phyloP scores from a whole-genome alignment of 176 grass and related monocot genomes.

The Metroxylon sagu region DNA sequence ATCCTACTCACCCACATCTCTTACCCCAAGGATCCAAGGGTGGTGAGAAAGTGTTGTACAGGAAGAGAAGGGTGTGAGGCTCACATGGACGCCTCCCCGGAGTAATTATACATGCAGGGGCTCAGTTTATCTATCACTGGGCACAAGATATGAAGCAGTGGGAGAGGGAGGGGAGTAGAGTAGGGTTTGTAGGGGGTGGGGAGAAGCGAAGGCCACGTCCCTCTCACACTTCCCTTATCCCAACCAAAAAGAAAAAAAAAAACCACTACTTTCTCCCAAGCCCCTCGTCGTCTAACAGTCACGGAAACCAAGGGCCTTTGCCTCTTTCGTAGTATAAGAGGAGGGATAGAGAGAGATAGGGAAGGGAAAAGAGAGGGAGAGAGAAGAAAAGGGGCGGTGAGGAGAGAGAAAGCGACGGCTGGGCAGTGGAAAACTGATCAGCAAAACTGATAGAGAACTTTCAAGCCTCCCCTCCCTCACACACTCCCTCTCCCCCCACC shows the following conservation, averaged over 20 bases:
- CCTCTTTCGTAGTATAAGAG: slow-evolving; percentile 12
- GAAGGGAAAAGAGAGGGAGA: not conserved
- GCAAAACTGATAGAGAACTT: slow-evolving; percentile 76
- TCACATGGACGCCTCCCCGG: not conserved
- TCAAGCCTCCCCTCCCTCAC: slow-evolving; percentile 47
- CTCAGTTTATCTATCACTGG: not conserved
- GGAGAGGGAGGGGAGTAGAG: slow-evolving; percentile 25
- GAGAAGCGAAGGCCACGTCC: slow-evolving; percentile 24
- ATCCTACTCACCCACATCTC: no score
- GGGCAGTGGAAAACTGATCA: slow-evolving; percentile 44
- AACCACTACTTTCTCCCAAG: slow-evolving; percentile 21
- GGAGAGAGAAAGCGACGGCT: slow-evolving; percentile 90
- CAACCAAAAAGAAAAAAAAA: slow-evolving; percentile 29
- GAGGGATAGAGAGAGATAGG: not conserved
- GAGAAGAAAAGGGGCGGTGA: slow-evolving; percentile 24
- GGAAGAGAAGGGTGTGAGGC: slow-evolving; percentile 2
- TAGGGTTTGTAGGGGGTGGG: slow-evolving; percentile 33
- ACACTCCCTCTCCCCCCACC: slow-evolving; percentile 30
- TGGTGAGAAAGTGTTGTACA: slow-evolving; percentile 6
- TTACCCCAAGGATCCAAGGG: slow-evolving; percentile 11
- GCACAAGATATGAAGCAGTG: slow-evolving; percentile 6
- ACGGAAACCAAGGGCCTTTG: slow-evolving; percentile 51
- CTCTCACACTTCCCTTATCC: slow-evolving; percentile 30
- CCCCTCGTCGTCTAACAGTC: slow-evolving; percentile 51
- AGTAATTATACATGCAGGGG: slow-evolving; percentile 15